Base-by-base conservation (phyloP, 345 rosid species). In the Gossypioides kirkii region DNA sequence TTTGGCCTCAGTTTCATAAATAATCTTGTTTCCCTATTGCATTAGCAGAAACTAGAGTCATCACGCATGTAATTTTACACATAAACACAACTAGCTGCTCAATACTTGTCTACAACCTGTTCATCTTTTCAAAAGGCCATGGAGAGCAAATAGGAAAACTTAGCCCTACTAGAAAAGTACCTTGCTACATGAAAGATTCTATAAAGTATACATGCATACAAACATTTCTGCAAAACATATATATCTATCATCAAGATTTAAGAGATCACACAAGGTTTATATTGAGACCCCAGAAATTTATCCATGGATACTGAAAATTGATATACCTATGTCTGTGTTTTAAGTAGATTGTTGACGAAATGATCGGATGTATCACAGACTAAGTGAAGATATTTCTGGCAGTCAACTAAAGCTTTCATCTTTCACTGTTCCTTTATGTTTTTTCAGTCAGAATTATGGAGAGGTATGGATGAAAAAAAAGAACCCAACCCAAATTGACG, bases 1-100 rank as follows among this genome's bases (percentile, higher is more conserved):
- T 72, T 82, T 84, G 10, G 85, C 78, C 53, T 65, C 76, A 23
- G 65, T 72, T 41, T 65, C 64, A 55, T 74, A 74, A 53, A 65
- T 65, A 25, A 74, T 41, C 65, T 65, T 65, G 65, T 78, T 76
- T 60, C 78, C 80, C 86, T 80, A 36, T 76, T 45, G 6, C 64
- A 64, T 1, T 13, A 56, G 9, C 17, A 9, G n/a, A 60, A 72
- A 72, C 28, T 26, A 70, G 5, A 50, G 20, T n/a, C 10, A 68
- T 46, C 18, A 28, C 25, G 42, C 14, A 14, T 6, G 9, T 32
- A 49, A 68, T 22, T 17, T 32, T 32, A 6, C 5, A 36, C 55
- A 43, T 9, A 66, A 63, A 66, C 12, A 14, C 38, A 46, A 66
- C 14, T 66, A 14, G 20, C 36, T 13, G 11, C 71, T 47, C 71